Evolutionary conservation across 306 rosid species (phyloP).

Genomic region (Dryas octopetala): DNA sequence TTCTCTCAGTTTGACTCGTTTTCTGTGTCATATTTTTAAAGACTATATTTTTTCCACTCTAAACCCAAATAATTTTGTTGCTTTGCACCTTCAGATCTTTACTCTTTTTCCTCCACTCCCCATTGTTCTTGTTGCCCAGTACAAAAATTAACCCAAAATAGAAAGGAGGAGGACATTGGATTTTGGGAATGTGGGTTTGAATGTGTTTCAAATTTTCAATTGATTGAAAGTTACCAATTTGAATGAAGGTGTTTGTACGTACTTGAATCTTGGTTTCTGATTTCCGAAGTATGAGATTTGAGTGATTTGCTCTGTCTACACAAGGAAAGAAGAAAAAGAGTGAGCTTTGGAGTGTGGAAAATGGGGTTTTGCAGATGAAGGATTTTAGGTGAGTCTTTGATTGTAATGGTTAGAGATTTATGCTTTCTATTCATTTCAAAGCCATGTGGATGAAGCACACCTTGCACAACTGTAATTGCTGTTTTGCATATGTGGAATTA

Average conservation of each 20-base stretch:
- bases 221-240: conserved; percentile 25
- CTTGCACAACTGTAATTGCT: conserved; percentile 3
- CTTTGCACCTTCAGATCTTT: conserved; percentile 28
- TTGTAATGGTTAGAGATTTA: conserved; percentile 26
- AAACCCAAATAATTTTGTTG: not conserved
- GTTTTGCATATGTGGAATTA: not conserved
- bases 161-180: conserved; percentile 10
- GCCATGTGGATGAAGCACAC: not conserved
- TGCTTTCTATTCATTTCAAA: not conserved
- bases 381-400: conserved; percentile 39
- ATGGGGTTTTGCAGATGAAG: conserved; percentile 36
- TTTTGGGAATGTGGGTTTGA: conserved; percentile 36
- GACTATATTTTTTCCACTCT: not conserved
- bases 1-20: conserved; percentile 4
- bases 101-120: not conserved
- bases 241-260: conserved; percentile 11
- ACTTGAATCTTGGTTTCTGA: conserved; percentile 27
- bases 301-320: conserved; percentile 7
- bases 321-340: conserved; percentile 4
- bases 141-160: not conserved
- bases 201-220: not conserved
- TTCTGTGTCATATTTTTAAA: not conserved
- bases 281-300: conserved; percentile 22
- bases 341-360: conserved; percentile 17
- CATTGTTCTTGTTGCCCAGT: conserved; percentile 8